These are phyloP conservation scores for Draba incana DNA, from an alignment of 345 rosid species.

Conservation along the genomic window DNA sequence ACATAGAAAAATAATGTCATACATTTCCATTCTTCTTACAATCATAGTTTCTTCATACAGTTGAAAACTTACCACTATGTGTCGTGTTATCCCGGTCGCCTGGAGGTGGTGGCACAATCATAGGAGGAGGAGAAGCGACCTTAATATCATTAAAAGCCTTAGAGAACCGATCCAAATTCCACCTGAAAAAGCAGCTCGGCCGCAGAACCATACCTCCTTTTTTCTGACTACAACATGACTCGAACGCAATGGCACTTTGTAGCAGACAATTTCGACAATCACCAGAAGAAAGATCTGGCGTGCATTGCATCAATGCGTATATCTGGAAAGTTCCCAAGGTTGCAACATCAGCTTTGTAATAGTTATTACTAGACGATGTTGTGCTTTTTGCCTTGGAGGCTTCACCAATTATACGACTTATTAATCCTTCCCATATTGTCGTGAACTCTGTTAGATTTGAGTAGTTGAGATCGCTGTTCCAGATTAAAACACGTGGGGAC, in stretches of 20 bases:
- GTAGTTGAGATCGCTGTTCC: not conserved
- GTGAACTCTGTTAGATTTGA: slow-evolving; percentile 14
- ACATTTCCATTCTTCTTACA: not conserved
- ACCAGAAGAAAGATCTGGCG: slow-evolving; percentile 10
- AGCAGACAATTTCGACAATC: slow-evolving; percentile 24
- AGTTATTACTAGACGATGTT: slow-evolving; percentile 17
- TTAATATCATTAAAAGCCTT: slow-evolving; percentile 22
- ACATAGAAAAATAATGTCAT: not conserved
- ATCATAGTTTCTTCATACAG: not conserved
- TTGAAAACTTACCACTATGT: slow-evolving; percentile 17
- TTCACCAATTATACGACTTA: not conserved
- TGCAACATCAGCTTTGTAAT: not conserved
- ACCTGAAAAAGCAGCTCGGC: slow-evolving; percentile 39
- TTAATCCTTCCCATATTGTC: slow-evolving; percentile 4
- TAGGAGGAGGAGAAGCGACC: slow-evolving; percentile 3
- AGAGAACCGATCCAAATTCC: slow-evolving; percentile 27
- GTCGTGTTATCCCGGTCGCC: no score
- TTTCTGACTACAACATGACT: slow-evolving; percentile 7
- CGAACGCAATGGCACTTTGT: not conserved
- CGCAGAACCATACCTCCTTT: slow-evolving; percentile 20
- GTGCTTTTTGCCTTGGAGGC: slow-evolving; percentile 24
- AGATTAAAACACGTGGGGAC: fast-evolving
- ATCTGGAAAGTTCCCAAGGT: not conserved
- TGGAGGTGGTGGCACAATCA: slow-evolving; percentile 15
- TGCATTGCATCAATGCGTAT: slow-evolving; percentile 30